Evolutionary conservation across 306 rosid species (phyloP), one percentile per base, ranked within the genome.

Genomic region (Nissolia schottii): DNA sequence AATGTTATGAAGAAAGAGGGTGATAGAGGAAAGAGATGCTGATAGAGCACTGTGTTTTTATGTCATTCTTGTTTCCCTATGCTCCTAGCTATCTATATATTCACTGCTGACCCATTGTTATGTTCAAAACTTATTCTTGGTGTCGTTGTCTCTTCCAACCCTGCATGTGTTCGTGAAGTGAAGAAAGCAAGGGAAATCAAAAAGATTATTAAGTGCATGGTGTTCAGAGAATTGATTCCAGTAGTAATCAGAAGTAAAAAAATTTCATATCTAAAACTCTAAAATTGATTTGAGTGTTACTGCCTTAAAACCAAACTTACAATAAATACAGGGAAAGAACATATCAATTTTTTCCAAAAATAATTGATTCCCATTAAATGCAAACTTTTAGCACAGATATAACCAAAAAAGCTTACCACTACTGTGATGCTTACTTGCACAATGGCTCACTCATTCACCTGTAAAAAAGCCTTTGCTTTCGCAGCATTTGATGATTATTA

Each of bases 201-300:
- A 71, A 82, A 34, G 45, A 60, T 68, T 8, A 45, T n/a, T n/a
- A n/a, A n/a, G n/a, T n/a, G n/a, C n/a, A n/a, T n/a, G n/a, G n/a
- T n/a, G n/a, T n/a, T n/a, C n/a, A n/a, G n/a, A n/a, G n/a, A n/a
- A n/a, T n/a, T n/a, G n/a, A n/a, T n/a, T n/a, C n/a, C n/a, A n/a
- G n/a, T n/a, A n/a, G n/a, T n/a, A n/a, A n/a, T n/a, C n/a, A n/a
- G n/a, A n/a, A n/a, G n/a, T 76, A 50, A 50, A 53, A 57, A 29
- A n/a, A n/a, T 15, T 7, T 34, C 79, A 15, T 77, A n/a, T 81
- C 6, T 31, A 29, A 67, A 28, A n/a, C n/a, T 49, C 51, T 71
- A 77, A 76, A 79, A 81, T 66, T 58, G 79, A 65, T 66, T 38
- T n/a, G n/a, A n/a, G n/a, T n/a, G n/a, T n/a, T n/a, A n/a, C n/a